Evolutionary conservation across 108 stramenopile species (phyloP).

Genomic region (Pseudonitzschia multiseries): DNA sequence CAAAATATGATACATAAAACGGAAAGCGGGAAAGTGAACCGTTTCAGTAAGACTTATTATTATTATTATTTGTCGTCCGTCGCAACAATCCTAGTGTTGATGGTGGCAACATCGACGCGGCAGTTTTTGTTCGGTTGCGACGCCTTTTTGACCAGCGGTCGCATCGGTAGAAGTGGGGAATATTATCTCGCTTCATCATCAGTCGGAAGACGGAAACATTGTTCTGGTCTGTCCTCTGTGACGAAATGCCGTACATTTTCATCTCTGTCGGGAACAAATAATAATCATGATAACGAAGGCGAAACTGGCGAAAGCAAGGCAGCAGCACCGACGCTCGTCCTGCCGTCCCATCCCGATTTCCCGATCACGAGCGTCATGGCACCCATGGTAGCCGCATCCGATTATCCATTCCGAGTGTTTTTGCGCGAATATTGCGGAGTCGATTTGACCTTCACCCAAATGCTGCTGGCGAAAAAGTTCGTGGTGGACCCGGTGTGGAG

Average conservation of each 20-base stretch:
- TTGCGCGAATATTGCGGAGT: conserved; percentile 79
- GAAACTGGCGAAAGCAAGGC: background rate
- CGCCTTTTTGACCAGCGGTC: background rate
- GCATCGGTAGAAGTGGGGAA: background rate
- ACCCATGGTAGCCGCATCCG: conserved; percentile 87
- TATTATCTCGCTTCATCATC: background rate
- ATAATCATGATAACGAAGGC: background rate
- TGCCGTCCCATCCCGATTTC: conserved; percentile 36
- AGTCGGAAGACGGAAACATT: too few relatives aligned
- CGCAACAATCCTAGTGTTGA: background rate
- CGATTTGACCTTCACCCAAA: conserved; percentile 93
- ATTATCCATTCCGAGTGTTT: conserved; percentile 85
- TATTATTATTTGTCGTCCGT: background rate
- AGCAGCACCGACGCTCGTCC: background rate
- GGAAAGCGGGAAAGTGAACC: background rate
- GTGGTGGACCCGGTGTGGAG: conserved; percentile 54
- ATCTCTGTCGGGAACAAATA: background rate
- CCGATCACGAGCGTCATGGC: conserved; percentile 43
- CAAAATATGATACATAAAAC: background rate
- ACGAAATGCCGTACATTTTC: background rate
- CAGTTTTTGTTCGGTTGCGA: background rate
- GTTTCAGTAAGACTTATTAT: too few relatives aligned
- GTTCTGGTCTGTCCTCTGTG: background rate
- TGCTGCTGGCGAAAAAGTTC: conserved; percentile 87
- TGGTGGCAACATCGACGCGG: background rate